Conservation (phyloP, 164 flowering plant genomes). For the Sedum album region DNA sequence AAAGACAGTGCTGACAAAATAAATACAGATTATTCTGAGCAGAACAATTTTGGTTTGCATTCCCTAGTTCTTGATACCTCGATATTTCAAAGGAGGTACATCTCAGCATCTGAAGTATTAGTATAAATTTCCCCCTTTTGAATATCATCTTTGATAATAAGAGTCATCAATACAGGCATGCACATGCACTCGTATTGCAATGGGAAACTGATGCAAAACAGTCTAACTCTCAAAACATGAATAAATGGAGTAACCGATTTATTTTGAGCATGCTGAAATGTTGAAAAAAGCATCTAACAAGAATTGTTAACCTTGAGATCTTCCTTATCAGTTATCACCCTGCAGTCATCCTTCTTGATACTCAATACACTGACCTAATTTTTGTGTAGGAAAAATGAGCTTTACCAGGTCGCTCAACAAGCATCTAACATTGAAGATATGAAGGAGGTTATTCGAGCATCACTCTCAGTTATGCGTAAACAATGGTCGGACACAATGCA, state of each 20-base stretch:
- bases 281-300: not conserved
- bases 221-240: not conserved
- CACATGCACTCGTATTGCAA: not conserved
- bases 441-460: slow-evolving; percentile 65
- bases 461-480: slow-evolving; percentile 76
- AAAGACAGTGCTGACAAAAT: slow-evolving; percentile 22
- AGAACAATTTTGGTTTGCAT: slow-evolving; percentile 45
- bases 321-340: not conserved
- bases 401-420: slow-evolving; percentile 89
- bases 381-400: slow-evolving; percentile 77
- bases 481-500: slow-evolving; percentile 93
- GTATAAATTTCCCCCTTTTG: not conserved
- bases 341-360: slow-evolving; percentile 2
- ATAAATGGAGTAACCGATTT: not conserved
- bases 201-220: not conserved
- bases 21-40: slow-evolving; percentile 20
- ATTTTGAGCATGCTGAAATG: not conserved
- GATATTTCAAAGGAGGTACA: slow-evolving; percentile 70
- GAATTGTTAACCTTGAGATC: not conserved
- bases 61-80: slow-evolving; percentile 73
- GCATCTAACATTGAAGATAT: slow-evolving; percentile 89
- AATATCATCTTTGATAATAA: not conserved
- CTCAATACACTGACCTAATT: not conserved
- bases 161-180: not conserved
- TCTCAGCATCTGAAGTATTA: not conserved